These are phyloP conservation scores for Zarea fungicola DNA, from an alignment of 2,329 filamentous ascomycete genomes.

Conservation along the genomic window DNA sequence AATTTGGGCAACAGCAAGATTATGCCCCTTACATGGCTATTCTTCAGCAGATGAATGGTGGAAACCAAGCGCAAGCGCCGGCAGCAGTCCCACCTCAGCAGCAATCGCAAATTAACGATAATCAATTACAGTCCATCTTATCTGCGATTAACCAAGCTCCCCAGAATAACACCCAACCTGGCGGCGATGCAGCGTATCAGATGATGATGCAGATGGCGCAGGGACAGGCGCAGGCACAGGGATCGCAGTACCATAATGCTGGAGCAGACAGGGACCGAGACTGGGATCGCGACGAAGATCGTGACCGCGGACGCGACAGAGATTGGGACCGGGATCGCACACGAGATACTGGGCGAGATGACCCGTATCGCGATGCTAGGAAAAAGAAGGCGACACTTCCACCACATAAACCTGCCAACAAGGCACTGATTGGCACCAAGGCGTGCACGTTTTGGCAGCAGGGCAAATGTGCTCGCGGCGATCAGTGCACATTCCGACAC, in stretches of 20 bases:
- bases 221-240: constrained; percentile 33
- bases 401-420: constrained; percentile 44
- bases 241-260: constrained; percentile 28
- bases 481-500: constrained; percentile 69
- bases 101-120: constrained; percentile 29
- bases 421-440: constrained; percentile 58
- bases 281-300: constrained; percentile 20
- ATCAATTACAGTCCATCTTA: constrained; percentile 39
- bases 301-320: constrained; percentile 13
- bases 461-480: constrained; percentile 67
- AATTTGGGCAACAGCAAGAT: constrained; percentile 36
- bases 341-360: constrained; percentile 26
- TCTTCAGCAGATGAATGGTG: constrained; percentile 35
- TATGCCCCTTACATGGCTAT: constrained; percentile 39
- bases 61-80: constrained; percentile 20
- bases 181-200: constrained; percentile 20
- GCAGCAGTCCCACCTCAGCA: constrained; percentile 18
- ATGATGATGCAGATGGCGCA: constrained; percentile 37
- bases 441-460: constrained; percentile 66
- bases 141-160: constrained; percentile 36
- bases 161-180: constrained; percentile 19
- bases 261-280: constrained; percentile 22
- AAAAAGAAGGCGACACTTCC: constrained; percentile 37
- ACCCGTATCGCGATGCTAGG: constrained; percentile 31
- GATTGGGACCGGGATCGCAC: constrained; percentile 32